Conservation (phyloP, 2,329 filamentous ascomycete genomes). For the Pseudogymnoascus sp. region DNA sequence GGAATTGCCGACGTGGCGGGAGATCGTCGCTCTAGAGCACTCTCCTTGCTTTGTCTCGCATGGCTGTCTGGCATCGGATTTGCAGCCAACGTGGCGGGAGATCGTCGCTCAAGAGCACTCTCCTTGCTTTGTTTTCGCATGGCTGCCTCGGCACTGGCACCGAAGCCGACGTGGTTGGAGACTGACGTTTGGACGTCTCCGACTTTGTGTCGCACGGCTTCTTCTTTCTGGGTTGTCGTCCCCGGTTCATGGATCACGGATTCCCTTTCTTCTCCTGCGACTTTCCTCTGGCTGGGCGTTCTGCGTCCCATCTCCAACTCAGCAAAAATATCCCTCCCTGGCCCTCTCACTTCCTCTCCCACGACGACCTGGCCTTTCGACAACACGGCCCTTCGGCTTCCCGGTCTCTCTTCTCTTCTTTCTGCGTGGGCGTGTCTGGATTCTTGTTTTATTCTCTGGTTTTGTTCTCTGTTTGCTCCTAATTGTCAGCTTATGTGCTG, state of each 20-base stretch:
- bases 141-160: not conserved
- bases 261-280: not conserved
- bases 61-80: not conserved
- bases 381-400: not conserved
- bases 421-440: not conserved
- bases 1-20: not conserved
- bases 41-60: not conserved
- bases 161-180: not conserved
- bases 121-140: not conserved
- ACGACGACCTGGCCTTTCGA: not conserved
- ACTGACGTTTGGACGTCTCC: not conserved
- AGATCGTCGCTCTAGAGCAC: not conserved
- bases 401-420: not conserved
- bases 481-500: not conserved
- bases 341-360: not conserved
- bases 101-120: not conserved
- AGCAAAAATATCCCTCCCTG: not conserved
- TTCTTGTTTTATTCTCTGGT: not conserved
- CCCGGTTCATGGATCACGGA: not conserved
- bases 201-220: not conserved
- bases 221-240: not conserved
- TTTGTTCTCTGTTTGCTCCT: not conserved
- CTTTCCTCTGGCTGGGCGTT: not conserved
- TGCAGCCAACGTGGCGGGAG: not conserved
- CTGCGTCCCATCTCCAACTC: not conserved